Conservation (phyloP, 352 stramenopile genomes). For the Nothophytophthora sp. region DNA sequence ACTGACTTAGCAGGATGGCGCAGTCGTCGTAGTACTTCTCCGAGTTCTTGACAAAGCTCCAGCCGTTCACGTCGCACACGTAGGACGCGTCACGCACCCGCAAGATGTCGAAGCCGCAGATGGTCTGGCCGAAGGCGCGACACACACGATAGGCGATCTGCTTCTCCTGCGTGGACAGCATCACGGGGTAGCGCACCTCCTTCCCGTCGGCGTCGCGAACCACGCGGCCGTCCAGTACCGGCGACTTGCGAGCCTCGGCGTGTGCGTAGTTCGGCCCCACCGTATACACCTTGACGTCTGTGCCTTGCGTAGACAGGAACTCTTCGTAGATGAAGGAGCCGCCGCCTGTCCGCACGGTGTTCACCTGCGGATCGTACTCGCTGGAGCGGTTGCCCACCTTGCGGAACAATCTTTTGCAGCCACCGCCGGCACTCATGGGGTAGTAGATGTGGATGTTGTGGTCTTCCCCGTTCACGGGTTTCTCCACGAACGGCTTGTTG, state of each 20-base stretch:
- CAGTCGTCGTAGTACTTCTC: slow-evolving; percentile 99
- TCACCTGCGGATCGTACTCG: slow-evolving; percentile 97
- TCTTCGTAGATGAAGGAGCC: slow-evolving; percentile 98
- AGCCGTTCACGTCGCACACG: slow-evolving; percentile 99
- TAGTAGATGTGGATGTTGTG: slow-evolving; percentile 99
- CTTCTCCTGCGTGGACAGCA: slow-evolving; percentile 98
- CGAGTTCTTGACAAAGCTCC: slow-evolving; percentile 99
- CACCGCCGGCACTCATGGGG: slow-evolving; percentile 97
- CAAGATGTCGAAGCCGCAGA: slow-evolving; percentile 99
- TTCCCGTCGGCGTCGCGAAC: slow-evolving; percentile 97
- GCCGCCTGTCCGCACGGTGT: slow-evolving; percentile 89
- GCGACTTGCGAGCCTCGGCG: slow-evolving; percentile 99
- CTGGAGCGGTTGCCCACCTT: slow-evolving; percentile 93
- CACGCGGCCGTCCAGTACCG: slow-evolving; percentile 98
- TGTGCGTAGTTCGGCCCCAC: slow-evolving; percentile 99
- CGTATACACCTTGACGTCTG: slow-evolving; percentile 99
- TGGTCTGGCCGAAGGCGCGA: slow-evolving; percentile 84
- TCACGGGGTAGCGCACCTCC: slow-evolving; percentile 99
- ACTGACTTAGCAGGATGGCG: slow-evolving; percentile 91
- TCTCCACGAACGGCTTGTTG: slow-evolving; percentile 99
- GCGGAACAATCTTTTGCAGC: slow-evolving; percentile 99
- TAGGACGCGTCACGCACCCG: slow-evolving; percentile 92
- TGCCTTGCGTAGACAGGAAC: slow-evolving; percentile 99
- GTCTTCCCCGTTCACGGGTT: slow-evolving; percentile 99
- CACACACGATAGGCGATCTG: slow-evolving; percentile 95